phyloP scores from a whole-genome alignment of 495 filamentous ascomycete genomes.

The Clohesyomyces aquaticus region DNA sequence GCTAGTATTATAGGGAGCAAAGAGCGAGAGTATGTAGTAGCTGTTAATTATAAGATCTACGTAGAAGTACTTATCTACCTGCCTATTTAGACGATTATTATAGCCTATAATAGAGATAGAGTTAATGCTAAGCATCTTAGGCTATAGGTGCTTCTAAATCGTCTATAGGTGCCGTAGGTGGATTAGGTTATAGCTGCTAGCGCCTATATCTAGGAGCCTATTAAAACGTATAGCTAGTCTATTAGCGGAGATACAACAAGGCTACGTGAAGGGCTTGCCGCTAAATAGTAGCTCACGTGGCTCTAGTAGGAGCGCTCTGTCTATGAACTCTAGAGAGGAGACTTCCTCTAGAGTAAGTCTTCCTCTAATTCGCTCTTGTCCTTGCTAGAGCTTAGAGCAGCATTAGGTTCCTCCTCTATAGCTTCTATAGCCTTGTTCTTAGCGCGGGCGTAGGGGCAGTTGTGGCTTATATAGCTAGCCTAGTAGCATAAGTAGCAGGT shows the following conservation, averaged over 20 bases:
- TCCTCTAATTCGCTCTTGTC: neutral
- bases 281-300: neutral
- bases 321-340: neutral
- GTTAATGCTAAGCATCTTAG: neutral
- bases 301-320: neutral
- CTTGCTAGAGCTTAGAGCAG: neutral
- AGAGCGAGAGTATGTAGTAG: neutral
- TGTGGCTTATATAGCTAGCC: neutral
- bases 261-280: neutral
- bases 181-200: constrained; percentile 1
- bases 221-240: neutral
- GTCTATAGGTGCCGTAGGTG: neutral
- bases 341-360: constrained; percentile 5
- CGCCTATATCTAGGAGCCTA: neutral
- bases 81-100: neutral
- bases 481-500: neutral
- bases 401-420: neutral
- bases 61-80: constrained; percentile 1
- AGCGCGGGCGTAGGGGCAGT: neutral
- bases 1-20: neutral
- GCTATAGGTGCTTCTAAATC: neutral
- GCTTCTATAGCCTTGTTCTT: neutral
- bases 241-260: constrained; percentile 2
- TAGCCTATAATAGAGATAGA: neutral
- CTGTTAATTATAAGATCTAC: neutral